Evolutionary conservation across 1,139 yeast species (phyloP), one percentile per base, ranked within the genome.

Genomic region (Lodderomyces beijingensis): DNA sequence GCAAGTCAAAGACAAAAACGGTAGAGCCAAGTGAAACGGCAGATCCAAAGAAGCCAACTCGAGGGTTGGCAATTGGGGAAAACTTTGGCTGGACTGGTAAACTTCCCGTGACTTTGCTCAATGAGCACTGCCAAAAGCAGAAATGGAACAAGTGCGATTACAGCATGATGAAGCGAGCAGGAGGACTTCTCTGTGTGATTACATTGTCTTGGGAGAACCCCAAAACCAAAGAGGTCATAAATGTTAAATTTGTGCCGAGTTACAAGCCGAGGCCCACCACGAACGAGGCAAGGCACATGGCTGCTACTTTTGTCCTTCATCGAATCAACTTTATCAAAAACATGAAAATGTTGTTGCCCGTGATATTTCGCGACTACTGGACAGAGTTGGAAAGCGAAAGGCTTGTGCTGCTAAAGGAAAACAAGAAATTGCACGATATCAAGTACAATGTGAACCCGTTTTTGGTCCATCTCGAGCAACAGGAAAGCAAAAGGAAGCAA

Each of bases 41-140:
- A 12, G 59, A 45, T 8, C 33, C 40, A 4, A 50, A 50, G 25
- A 62, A 62, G 35, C 74, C 74, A 2, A 62, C 49, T 28, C 46
- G 74, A 41, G 74, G 74, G 8, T 46, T 63, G 27, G 68, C 59
- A 8, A 59, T 68, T 22, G 73, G 72, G 10, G 74, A 67, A 27
- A 68, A 68, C 44, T 68, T 68, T 53, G 74, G 74, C 4, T 89
- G 97, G 96, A 88, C 96, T 1, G 98, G 98, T 1, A 91, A 91
- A 47, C 63, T 91, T 9, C 97, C 98, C 0, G 88, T 86, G 3
- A 80, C 94, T 0, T 57, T 91, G 21, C 65, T 91, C 4, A 86
- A 86, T 50, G 98, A 91, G 49, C 83, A 81, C 44, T 85, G 95
- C 42, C 96, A 86, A 53, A 84, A 82, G 50, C 79, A 75, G 39